Evolutionary conservation across 306 rosid genomes (phyloP).

Genomic region (Lagenaria siceraria): DNA sequence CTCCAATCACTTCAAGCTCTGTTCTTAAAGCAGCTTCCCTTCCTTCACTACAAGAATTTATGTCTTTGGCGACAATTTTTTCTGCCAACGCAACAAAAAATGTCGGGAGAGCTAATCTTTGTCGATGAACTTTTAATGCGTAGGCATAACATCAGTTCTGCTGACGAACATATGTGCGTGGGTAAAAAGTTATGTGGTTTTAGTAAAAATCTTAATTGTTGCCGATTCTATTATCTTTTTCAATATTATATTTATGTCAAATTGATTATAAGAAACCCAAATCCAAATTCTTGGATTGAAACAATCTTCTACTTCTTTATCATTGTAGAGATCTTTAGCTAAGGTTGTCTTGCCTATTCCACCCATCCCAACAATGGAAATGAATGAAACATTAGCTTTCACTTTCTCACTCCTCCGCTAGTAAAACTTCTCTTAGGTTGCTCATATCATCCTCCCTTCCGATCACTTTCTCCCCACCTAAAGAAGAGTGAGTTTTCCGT

Average conservation of each 20-base stretch:
- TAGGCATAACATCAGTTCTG: too few relatives aligned
- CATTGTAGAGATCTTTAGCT: conserved; percentile 31
- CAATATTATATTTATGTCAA: conserved; percentile 21
- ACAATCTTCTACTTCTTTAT: conserved; percentile 6
- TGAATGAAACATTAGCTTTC: neutral
- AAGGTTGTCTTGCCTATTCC: conserved; percentile 36
- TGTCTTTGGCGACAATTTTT: too few relatives aligned
- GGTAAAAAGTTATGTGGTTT: too few relatives aligned
- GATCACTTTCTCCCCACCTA: neutral
- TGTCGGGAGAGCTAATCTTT: too few relatives aligned
- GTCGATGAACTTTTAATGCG: too few relatives aligned
- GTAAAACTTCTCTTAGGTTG: neutral
- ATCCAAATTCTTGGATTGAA: conserved; percentile 38
- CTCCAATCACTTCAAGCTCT: neutral
- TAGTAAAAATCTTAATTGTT: too few relatives aligned
- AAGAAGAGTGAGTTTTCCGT: neutral
- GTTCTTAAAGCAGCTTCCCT: too few relatives aligned
- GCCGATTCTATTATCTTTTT: conserved; percentile 22
- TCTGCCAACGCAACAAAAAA: too few relatives aligned
- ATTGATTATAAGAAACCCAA: conserved; percentile 24
- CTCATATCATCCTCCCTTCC: neutral
- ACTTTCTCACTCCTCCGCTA: neutral
- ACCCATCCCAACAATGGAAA: neutral
- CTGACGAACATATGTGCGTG: too few relatives aligned
- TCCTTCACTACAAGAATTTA: too few relatives aligned